These are phyloP conservation scores for Orbilia quercus DNA, from an alignment of 2,329 filamentous ascomycete genomes.

Conservation along the genomic window DNA sequence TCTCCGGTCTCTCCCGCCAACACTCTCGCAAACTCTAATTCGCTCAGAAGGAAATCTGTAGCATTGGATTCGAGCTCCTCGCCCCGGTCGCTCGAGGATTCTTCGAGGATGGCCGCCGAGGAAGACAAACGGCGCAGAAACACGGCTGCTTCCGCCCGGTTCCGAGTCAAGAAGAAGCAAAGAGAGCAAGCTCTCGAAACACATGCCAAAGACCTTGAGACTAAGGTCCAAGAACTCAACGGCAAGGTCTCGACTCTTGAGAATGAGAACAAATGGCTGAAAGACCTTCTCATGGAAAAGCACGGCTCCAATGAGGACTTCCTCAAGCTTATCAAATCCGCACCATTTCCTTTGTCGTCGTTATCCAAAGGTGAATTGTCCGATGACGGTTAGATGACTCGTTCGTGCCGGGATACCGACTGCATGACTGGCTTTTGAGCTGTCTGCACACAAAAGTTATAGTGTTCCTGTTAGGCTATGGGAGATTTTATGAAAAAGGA, in stretches of 20 bases:
- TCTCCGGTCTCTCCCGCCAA: conserved; percentile 46
- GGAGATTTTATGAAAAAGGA: neutral
- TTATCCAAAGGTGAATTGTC: conserved; percentile 28
- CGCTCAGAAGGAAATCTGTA: conserved; percentile 42
- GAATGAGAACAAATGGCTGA: conserved; percentile 84
- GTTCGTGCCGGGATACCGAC: conserved; percentile 3
- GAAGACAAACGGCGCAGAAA: conserved; percentile 91
- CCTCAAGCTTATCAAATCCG: conserved; percentile 50
- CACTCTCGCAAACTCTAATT: conserved; percentile 29
- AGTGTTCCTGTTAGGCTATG: conserved; percentile 14
- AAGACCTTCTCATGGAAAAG: conserved; percentile 83
- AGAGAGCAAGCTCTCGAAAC: conserved; percentile 86
- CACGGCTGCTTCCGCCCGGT: conserved; percentile 86
- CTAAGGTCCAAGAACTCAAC: conserved; percentile 80
- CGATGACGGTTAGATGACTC: conserved; percentile 21
- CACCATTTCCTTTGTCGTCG: conserved; percentile 50
- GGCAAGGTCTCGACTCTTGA: conserved; percentile 79
- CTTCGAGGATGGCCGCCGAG: conserved; percentile 78
- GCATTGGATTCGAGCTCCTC: conserved; percentile 37
- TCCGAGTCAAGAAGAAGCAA: conserved; percentile 96
- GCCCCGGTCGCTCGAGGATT: conserved; percentile 70
- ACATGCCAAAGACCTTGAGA: conserved; percentile 82
- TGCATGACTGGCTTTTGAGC: conserved; percentile 20
- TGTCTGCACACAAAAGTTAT: conserved; percentile 31
- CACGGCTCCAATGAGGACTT: conserved; percentile 67